Percentiles rank a stretch among this genome's conserved stretches.
Conservation (phyloP, 1,139 yeast species). For the Candida gigantensis region DNA sequence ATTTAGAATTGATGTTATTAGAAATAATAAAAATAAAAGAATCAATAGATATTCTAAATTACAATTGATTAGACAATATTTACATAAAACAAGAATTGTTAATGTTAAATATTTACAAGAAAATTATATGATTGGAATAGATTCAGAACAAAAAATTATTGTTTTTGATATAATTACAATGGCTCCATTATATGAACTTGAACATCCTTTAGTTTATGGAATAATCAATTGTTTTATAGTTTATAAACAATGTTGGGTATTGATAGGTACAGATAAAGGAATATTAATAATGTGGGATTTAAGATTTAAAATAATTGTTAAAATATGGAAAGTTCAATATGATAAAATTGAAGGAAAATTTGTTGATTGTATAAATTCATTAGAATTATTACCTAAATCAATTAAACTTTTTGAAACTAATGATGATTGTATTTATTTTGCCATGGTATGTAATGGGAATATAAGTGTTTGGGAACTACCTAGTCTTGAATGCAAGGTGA, state of each 20-base stretch:
- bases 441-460: conserved; percentile 40
- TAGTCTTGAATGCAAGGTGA: conserved; percentile 59
- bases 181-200: conserved; percentile 44
- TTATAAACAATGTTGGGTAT: conserved; percentile 53
- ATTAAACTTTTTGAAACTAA: conserved; percentile 5
- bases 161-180: conserved; percentile 63
- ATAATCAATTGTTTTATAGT: conserved; percentile 59
- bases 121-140: conserved; percentile 52
- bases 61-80: conserved; percentile 45
- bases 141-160: conserved; percentile 55
- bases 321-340: conserved; percentile 50
- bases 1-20: conserved; percentile 53
- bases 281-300: conserved; percentile 79
- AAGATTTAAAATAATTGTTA: conserved; percentile 61
- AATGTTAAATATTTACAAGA: conserved; percentile 21
- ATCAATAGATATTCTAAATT: conserved; percentile 36
- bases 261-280: conserved; percentile 77
- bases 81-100: conserved; percentile 9
- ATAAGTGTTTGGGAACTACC: conserved; percentile 80
- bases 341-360: conserved; percentile 14
- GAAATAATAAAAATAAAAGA: conserved; percentile 37
- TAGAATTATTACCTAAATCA: conserved; percentile 6
- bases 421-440: conserved; percentile 13
- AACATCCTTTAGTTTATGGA: conserved; percentile 68
- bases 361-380: conserved; percentile 13